phyloP scores from a whole-genome alignment of 768 basidiomycete species.

The Leccinum subtestaceum region DNA sequence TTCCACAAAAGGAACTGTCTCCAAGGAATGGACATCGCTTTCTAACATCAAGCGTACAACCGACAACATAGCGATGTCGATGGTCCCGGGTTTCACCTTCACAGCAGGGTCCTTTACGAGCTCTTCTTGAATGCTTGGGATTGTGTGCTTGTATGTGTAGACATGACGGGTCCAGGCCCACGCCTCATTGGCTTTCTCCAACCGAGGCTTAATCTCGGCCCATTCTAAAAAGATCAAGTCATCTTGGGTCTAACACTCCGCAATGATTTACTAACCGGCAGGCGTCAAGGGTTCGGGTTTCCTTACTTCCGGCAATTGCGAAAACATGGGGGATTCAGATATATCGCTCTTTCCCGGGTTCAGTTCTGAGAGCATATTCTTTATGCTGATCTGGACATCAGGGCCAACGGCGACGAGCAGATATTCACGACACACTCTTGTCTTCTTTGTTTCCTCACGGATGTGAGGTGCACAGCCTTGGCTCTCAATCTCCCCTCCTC shows the following conservation, averaged over 20 bases:
- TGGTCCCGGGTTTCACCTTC: background rate
- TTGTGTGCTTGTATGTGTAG: too few species aligned
- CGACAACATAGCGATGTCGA: slow-evolving; percentile 8
- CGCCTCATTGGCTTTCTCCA: background rate
- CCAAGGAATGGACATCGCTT: background rate
- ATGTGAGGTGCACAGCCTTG: slow-evolving; percentile 1
- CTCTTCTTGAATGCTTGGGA: background rate
- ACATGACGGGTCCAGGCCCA: background rate
- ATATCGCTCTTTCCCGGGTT: background rate
- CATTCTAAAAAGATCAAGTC: background rate
- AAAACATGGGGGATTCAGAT: background rate
- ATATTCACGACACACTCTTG: slow-evolving; percentile 1
- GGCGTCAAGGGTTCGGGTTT: slow-evolving; percentile 5
- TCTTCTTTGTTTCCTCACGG: slow-evolving; percentile 2
- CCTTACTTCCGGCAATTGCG: slow-evolving; percentile 4
- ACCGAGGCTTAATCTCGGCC: slow-evolving; percentile 3
- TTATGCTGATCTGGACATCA: slow-evolving; percentile 7
- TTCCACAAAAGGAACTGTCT: too few species aligned
- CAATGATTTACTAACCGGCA: slow-evolving; percentile 4
- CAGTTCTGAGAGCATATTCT: background rate
- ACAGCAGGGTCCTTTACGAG: background rate
- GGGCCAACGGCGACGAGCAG: background rate
- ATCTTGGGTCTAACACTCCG: background rate
- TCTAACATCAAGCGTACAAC: background rate
- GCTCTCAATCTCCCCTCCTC: background rate